Evolutionary conservation across 2,329 filamentous ascomycete genomes (phyloP), one percentile per base, ranked within the genome.

Genomic region (Aspergillus tubingensis): DNA sequence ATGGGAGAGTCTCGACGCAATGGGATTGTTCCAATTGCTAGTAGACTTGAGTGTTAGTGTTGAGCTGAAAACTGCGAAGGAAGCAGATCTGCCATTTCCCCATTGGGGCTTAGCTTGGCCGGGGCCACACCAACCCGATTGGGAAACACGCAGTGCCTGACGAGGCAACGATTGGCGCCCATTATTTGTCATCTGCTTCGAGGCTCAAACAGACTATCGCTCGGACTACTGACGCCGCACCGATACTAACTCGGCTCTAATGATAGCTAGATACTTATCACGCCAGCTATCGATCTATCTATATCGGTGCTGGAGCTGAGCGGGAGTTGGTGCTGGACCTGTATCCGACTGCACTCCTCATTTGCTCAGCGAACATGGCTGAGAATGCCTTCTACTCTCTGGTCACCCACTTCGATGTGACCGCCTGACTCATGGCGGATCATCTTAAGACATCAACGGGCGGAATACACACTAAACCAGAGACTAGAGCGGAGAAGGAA

Each of bases 121-220:
- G 6, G 54, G 57, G 38, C 23, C 39, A 55, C 21, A 47, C 30
- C 32, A 56, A 47, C 60, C 51, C 8, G 21, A 62, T 65, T 59
- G 60, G 64, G 64, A 65, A 65, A 61, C 58, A 63, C 62, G 62
- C 65, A 62, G 60, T 13, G 39, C 62, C 50, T 44, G 36, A 59
- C 38, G 19, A 17, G 64, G 64, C 27, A 65, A 64, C 19, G 65
- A 67, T 66, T 54, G 57, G 41, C 61, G 27, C 32, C 21, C 32
- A 59, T 57, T 62, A 66, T 66, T 65, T 60, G 60, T 66, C 60
- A 62, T 36, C 49, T 38, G 44, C 41, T 60, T 60, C 61, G 55
- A 60, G 62, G 51, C 60, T 65, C 64, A 65, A 59, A 50, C 36
- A 48, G 49, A 57, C 53, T 58, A 57, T 59, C 44, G 30, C 38